Base-by-base conservation (phyloP, 2,329 filamentous ascomycete species). In the Cladophialophora bantiana region DNA sequence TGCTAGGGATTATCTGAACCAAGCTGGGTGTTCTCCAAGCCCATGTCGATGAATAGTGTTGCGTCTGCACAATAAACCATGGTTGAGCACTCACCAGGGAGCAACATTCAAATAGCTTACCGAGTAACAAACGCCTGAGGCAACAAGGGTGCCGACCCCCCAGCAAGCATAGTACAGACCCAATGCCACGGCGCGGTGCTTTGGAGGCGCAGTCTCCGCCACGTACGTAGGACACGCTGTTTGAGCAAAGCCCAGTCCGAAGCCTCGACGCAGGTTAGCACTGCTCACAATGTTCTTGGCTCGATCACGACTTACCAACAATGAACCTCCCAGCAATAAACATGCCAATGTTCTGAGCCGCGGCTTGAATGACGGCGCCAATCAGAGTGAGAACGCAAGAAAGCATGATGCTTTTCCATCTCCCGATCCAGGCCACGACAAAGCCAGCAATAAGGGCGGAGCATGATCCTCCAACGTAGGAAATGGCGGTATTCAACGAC, bases 311-410 rank as follows among this genome's bases (percentile, higher is more conserved):
- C 63, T 64, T 50, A 62, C 65, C 86, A 36, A 84, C 86, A 65
- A 89, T 80, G 71, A 88, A 84, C 10, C 88, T 84, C 0, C 88
- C 86, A 7, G 83, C 81, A 63, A 82, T 81, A 73, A 83, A 87
- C 86, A 88, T 86, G 12, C 80, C 78, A 18, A 87, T 77, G 58
- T 84, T 81, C 67, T 84, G 81, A 15, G 88, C 85, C 20, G 85
- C 82, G 31, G 83, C 80, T 74, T 90, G 88, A 1, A 90, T 80
- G 45, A 82, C 79, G 0, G 85, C 86, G 7, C 88, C 89, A 32
- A 90, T 52, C 3, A 83, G 73, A 73, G 86, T 87, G 73, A 90
- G 84, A 13, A 82, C 68, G 6, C 86, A 53, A 7, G 61, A 55
- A 20, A 42, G 48, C 26, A 71, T 68, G 36, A 78, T 67, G 3